Evolutionary conservation across 306 rosid genomes (phyloP), one percentile per base, ranked within the genome.

Genomic region (Vigna trinervia): DNA sequence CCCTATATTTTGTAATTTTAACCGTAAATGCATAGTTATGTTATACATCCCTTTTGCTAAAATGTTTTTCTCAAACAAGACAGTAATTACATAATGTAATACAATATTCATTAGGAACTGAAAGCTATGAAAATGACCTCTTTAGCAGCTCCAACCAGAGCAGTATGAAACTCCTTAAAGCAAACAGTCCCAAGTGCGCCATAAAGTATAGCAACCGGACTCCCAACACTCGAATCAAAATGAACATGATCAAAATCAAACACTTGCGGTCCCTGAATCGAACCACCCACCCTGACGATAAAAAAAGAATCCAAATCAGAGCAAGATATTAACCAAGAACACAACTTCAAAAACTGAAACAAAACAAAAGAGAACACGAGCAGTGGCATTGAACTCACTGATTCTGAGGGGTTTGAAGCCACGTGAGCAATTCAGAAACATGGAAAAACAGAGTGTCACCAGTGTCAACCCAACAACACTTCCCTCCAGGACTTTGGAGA

Each of bases 241-340:
- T 96, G 93, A 79, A 96, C 60, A 83, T 92, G 98, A 84, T 96
- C 98, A 62, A 96, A 96, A 53, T 96, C 99, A 82, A 90, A 95
- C 56, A 95, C 76, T 52, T 91, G 89, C 48, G 93, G 97, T 51
- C 85, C 89, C 84, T 87, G 95, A 85, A 85, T 83, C 39, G 90
- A 85, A 82, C 87, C 91, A 48, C 83, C 78, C 12, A 22, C 75
- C 70, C 97, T 90, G 88, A 20, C 30, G 77, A 78, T 58, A 72
- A 83, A 78, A 50, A 12, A 5, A 73, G 57, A 14, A 20, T 0
- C 48, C 48, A 10, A 7, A 8, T 20, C 13, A 58, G 13, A 11
- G 22, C 9, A 61, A 1, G 3, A 61, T 1, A 14, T 12, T 32
- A 36, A 77, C 6, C 17, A 50, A 59, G 12, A 71, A 26, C 7